Evolutionary conservation across 495 filamentous ascomycete species (phyloP), one percentile per base, ranked within the genome.

Genomic region (Hypoxylon lienhwacheense): DNA sequence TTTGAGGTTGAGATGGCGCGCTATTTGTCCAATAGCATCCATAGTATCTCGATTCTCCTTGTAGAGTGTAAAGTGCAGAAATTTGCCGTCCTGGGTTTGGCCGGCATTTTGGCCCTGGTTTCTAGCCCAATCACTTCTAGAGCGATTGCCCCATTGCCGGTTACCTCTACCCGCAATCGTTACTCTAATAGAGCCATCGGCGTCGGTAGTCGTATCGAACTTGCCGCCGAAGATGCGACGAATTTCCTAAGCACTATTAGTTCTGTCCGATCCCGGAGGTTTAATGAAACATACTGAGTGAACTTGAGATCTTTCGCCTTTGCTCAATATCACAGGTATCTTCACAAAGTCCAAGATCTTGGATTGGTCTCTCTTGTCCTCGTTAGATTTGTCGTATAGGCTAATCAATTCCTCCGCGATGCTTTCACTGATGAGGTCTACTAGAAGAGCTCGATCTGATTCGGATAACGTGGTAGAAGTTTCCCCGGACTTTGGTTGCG

Each of bases 41-140:
- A 97, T 96, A 1, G 95, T 98, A 63, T 98, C 95, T 60, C 90
- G 90, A 70, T 98, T 98, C 70, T 97, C 93, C 73, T 98, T 98
- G 77, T 91, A 93, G 29, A 98, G 80, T 0, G 89, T 89, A 65
- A 97, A 95, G 68, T 98, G 93, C 5, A 97, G 78, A 64, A 89
- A 91, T 6, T 86, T 82, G 1, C 88, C 90, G 12, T 86, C 87
- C 7, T 34, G 67, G 14, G 19, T 46, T 19, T 49, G 50, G 39
- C 37, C 28, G 31, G 50, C 12, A 24, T 59, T 56, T 19, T 47
- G 53, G 26, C 37, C 48, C 24, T 24, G 32, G 26, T 70, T 61
- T 20, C 68, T 64, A 12, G 73, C 56, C 14, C 62, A 63, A 10
- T 67, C 20, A 14, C 67, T 65, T 15, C 59, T 50, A 21, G 65